Evolutionary conservation across 148 eudicot species (phyloP).

Genomic region (Hydrangea macrophylla): DNA sequence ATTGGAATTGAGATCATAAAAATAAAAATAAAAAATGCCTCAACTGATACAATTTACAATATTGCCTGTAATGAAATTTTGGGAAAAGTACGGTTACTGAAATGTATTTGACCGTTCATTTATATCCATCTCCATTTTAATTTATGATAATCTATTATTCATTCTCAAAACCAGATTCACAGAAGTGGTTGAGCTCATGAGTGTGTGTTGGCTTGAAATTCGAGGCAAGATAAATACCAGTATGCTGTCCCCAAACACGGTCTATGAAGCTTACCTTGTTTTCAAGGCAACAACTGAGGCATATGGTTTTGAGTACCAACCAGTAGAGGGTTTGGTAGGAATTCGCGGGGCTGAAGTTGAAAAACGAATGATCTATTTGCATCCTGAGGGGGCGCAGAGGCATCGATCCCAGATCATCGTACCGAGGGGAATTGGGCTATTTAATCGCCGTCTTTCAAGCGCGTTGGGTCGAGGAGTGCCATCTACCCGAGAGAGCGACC

Average conservation of each 20-base stretch:
- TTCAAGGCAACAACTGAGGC: conserved; percentile 30
- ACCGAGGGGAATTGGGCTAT: conserved; percentile 26
- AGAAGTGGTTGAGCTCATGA: conserved; percentile 49
- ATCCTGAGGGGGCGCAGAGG: conserved; percentile 21
- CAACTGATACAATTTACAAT: no score
- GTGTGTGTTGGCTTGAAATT: conserved; percentile 54
- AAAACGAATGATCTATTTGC: conserved; percentile 23
- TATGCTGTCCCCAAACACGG: conserved; percentile 38
- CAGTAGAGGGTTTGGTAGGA: conserved; percentile 28
- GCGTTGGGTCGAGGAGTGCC: not conserved
- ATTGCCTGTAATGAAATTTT: no score
- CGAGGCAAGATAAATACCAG: conserved; percentile 32
- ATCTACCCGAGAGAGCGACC: not conserved
- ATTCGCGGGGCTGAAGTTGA: conserved; percentile 22
- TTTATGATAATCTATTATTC: not conserved
- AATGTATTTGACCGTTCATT: no score
- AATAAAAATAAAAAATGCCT: no score
- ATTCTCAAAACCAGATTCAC: conserved; percentile 33
- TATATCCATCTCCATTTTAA: not conserved
- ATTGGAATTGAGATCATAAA: no score
- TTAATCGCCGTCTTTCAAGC: conserved; percentile 15
- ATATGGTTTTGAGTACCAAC: conserved; percentile 34
- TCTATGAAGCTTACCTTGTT: conserved; percentile 49
- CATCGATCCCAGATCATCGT: conserved; percentile 19
- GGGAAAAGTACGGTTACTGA: no score